Conservation (phyloP, 2,329 filamentous ascomycete genomes). For the Alternaria novae-zelandiae region DNA sequence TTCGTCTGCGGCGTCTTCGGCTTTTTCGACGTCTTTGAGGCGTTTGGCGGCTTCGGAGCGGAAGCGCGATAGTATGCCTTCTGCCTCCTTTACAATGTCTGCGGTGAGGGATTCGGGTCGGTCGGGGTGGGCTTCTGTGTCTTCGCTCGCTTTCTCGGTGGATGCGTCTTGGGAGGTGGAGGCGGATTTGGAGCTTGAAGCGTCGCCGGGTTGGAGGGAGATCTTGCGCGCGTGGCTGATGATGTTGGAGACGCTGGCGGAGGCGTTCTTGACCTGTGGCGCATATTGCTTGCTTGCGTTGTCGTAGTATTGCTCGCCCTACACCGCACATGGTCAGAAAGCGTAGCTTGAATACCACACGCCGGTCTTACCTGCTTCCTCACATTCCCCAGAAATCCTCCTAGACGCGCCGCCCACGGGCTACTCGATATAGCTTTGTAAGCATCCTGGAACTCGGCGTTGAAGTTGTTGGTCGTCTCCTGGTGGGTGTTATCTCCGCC, state of each 20-base stretch:
- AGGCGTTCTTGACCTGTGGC: conserved; percentile 79
- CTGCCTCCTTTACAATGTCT: conserved; percentile 62
- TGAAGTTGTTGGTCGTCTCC: conserved; percentile 63
- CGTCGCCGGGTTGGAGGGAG: conserved; percentile 58
- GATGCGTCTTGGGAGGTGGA: conserved; percentile 22
- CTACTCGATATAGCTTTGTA: conserved; percentile 92
- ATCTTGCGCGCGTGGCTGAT: conserved; percentile 76
- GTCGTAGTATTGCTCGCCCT: conserved; percentile 88
- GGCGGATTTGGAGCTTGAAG: conserved; percentile 25
- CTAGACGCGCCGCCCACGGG: conserved; percentile 87
- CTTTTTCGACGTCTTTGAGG: conserved; percentile 85
- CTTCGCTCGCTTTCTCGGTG: conserved; percentile 18
- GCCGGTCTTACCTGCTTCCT: conserved; percentile 76
- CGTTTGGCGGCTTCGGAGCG: conserved; percentile 79
- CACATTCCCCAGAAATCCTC: conserved; percentile 88
- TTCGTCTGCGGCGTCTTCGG: conserved; percentile 95
- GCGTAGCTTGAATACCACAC: neutral
- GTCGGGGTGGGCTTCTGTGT: conserved; percentile 43
- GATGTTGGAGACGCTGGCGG: conserved; percentile 77
- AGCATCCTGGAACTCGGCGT: conserved; percentile 89
- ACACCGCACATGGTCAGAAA: conserved; percentile 12
- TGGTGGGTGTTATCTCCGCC: conserved; percentile 51
- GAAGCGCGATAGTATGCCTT: conserved; percentile 76
- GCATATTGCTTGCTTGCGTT: conserved; percentile 82
- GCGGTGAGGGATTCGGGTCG: conserved; percentile 55